A percentile compares a stretch with the other conserved stretches of the same genome.
These are phyloP conservation scores for Penicillium waksmanii DNA, from an alignment of 495 filamentous ascomycete genomes.

Conservation along the genomic window DNA sequence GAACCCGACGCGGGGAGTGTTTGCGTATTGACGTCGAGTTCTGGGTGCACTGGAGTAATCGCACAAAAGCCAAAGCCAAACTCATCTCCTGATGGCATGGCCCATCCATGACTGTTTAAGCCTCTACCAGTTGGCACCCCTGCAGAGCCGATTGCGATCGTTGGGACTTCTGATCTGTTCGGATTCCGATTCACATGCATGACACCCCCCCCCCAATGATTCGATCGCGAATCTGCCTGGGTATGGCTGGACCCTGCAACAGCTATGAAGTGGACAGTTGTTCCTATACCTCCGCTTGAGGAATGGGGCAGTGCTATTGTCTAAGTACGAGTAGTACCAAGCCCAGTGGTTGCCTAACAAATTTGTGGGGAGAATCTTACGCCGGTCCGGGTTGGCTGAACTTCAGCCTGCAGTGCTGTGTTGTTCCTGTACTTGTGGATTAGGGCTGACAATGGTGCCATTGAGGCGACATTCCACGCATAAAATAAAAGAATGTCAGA, in stretches of 20 bases:
- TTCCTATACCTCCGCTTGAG: not conserved
- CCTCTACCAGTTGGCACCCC: conserved; percentile 6
- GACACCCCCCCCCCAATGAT: conserved; percentile 12
- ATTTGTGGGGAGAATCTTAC: conserved; percentile 5
- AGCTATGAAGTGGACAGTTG: not conserved
- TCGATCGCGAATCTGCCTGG: conserved; percentile 11
- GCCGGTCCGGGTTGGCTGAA: not conserved
- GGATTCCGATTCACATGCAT: conserved; percentile 14
- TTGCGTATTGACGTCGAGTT: not conserved
- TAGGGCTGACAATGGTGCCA: conserved; percentile 17
- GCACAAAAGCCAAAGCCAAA: conserved; percentile 19
- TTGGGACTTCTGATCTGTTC: conserved; percentile 4
- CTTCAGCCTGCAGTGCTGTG: not conserved
- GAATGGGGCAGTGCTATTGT: not conserved
- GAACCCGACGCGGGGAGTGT: too few species aligned
- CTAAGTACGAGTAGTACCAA: not conserved
- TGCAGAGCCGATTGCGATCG: conserved; percentile 12
- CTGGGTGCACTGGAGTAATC: conserved; percentile 10
- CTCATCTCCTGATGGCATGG: not conserved
- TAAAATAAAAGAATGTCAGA: conserved; percentile 3
- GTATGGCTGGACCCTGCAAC: conserved; percentile 5
- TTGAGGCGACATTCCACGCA: conserved; percentile 16
- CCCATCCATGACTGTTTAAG: conserved; percentile 8
- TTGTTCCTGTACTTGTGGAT: not conserved
- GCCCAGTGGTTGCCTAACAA: not conserved